Percentiles rank a stretch among this genome's conserved stretches.
Evolutionary conservation across 345 rosid species (phyloP).

Genomic region (Aquilaria yunnanensis): DNA sequence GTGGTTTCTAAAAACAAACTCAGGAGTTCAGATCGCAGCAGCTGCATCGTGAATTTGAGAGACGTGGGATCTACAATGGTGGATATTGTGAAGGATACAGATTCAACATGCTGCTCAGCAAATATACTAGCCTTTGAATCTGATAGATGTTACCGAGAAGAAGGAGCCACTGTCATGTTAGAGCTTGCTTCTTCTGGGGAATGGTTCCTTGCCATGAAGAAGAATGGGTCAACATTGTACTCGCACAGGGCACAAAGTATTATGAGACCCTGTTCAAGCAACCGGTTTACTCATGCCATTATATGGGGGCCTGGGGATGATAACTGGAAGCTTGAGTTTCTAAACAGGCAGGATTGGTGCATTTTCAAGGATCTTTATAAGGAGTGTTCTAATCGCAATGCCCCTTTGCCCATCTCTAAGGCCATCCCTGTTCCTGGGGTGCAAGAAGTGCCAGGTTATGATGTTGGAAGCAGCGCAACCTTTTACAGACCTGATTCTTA

Average conservation of each 20-base stretch:
- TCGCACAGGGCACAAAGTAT: slow-evolving; percentile 41
- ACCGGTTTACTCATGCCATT: slow-evolving; percentile 58
- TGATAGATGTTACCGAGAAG: slow-evolving; percentile 74
- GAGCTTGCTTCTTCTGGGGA: slow-evolving; percentile 56
- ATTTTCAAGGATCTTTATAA: slow-evolving; percentile 79
- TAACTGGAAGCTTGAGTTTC: slow-evolving; percentile 86
- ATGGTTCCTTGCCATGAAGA: slow-evolving; percentile 64
- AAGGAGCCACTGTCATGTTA: slow-evolving; percentile 46
- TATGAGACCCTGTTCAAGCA: slow-evolving; percentile 57
- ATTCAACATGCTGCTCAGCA: slow-evolving; percentile 46
- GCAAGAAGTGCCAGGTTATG: slow-evolving; percentile 50
- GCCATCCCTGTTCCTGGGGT: slow-evolving; percentile 88
- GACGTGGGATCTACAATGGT: slow-evolving; percentile 24
- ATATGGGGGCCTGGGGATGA: slow-evolving; percentile 62
- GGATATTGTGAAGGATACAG: slow-evolving; percentile 25
- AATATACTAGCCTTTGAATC: slow-evolving; percentile 47
- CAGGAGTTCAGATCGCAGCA: slow-evolving; percentile 37
- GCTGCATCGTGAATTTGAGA: slow-evolving; percentile 26
- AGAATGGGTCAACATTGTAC: slow-evolving; percentile 38
- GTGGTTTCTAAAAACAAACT: slow-evolving; percentile 38
- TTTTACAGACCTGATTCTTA: slow-evolving; percentile 55
- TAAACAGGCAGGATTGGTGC: slow-evolving; percentile 61
- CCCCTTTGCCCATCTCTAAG: slow-evolving; percentile 32
- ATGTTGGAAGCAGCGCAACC: slow-evolving; percentile 17
- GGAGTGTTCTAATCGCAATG: slow-evolving; percentile 73